Evolutionary conservation across 2,329 filamentous ascomycete genomes (phyloP).

Genomic region (Diaporthe caulivora): DNA sequence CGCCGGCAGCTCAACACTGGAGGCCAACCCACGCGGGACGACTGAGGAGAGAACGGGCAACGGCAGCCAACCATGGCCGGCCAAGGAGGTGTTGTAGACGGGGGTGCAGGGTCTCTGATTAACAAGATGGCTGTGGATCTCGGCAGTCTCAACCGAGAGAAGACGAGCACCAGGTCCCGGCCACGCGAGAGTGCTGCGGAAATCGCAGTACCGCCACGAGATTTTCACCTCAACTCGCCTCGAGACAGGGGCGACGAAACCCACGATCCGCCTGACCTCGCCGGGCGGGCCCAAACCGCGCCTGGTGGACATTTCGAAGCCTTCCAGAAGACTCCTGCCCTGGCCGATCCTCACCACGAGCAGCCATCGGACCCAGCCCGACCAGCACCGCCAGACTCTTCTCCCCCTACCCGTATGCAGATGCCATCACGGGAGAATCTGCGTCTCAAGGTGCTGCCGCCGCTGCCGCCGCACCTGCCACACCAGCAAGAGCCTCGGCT

Average conservation of each 20-base stretch:
- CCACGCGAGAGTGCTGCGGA: constrained; percentile 27
- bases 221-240: constrained; percentile 18
- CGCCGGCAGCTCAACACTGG: constrained; percentile 1
- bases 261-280: constrained; percentile 16
- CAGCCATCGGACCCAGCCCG: constrained; percentile 5
- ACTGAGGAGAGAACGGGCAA: constrained; percentile 30
- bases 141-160: constrained; percentile 38
- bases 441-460: not conserved
- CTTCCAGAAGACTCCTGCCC: constrained; percentile 30
- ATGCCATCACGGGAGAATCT: constrained; percentile 9
- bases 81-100: constrained; percentile 19
- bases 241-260: constrained; percentile 29
- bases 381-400: not conserved
- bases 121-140: constrained; percentile 38
- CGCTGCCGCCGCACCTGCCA: not conserved
- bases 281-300: constrained; percentile 17
- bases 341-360: constrained; percentile 6
- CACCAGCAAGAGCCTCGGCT: constrained; percentile 13
- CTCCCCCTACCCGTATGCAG: not conserved
- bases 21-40: constrained; percentile 16
- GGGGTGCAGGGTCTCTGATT: constrained; percentile 19
- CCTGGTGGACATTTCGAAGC: constrained; percentile 13
- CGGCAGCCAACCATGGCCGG: constrained; percentile 28
- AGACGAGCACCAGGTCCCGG: constrained; percentile 26
- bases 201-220: constrained; percentile 21